Base-by-base conservation (phyloP, 2,329 filamentous ascomycete species). In the Apiospora kogelbergensis region DNA sequence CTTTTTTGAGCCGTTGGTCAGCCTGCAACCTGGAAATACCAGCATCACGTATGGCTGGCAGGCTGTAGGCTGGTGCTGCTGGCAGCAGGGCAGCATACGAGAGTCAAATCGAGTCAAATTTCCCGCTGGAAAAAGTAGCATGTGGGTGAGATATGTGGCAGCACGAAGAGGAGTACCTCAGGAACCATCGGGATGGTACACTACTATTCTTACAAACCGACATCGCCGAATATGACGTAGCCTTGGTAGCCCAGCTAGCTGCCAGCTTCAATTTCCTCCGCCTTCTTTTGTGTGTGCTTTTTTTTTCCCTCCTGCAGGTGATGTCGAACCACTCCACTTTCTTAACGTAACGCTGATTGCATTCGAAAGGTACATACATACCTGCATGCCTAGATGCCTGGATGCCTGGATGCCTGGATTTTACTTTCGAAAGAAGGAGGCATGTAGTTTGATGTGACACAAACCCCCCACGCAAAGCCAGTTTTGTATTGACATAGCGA, bases 1-100 rank as follows among this genome's bases (percentile, higher is more conserved):
- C 26, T 60, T 60, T n/a, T 60, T n/a, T 60, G 53, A 22, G 53
- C 53, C 33, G 26, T 37, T 60, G 53, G 53, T 60, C n/a, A 60
- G 53, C 53, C 3, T 37, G 53, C n/a, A 60, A 30, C 53, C 3
- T 37, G 53, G 20, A 33, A 37, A 37, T 30, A 60, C 53, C 53
- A 33, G 11, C 6, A 33, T 22, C 33, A 3, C 13, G 53, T n/a
- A 17, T 37, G 37, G 53, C 53, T 60, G 53, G n/a, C n/a, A n/a
- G n/a, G n/a, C n/a, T n/a, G n/a, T n/a, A n/a, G n/a, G n/a, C n/a
- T n/a, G n/a, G n/a, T n/a, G n/a, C n/a, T n/a, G n/a, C n/a, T n/a
- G n/a, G 48, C 17, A 26, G 48, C 26, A 57, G 26, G 48, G 53
- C 53, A 30, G 30, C 53, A 60, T 1, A 30, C 30, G 53, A 20